Base-by-base conservation (phyloP, 768 basidiomycete species). In the Boletus pseudopeckii region DNA sequence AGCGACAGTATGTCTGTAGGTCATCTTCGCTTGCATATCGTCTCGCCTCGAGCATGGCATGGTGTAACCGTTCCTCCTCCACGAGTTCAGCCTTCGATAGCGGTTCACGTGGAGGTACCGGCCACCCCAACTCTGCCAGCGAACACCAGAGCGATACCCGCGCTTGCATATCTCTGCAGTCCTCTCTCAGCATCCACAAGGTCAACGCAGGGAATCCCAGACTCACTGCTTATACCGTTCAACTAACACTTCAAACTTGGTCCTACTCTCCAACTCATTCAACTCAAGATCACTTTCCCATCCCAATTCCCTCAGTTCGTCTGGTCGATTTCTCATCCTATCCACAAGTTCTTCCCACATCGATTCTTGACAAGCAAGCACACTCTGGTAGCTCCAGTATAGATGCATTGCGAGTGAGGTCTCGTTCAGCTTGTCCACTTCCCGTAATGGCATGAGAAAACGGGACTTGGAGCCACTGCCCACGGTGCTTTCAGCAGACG, bases 311-410 rank as follows among this genome's bases (percentile, higher is more conserved):
- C 71, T 65, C 26, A 88, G 68, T 53, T 82, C 78, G 7, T 76
- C 73, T 43, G 74, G 77, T 50, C 77, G 72, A 59, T 85, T 85
- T 47, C 81, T 74, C 67, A 85, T 75, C 55, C 80, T 77, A 56
- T 84, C 80, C 58, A 79, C 78, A 45, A 88, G 74, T 50, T 86
- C 85, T 56, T 87, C 86, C 85, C 86, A 88, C 84, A 88, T 86
- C 28, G 84, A 80, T 62, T 88, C 86, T 65, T 84, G 80, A 58
- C 83, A 85, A 13, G 83, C 84, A 13, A 86, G 65, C 8, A 88
- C 81, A 18, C 71, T 67, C 58, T 82, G 79, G 55, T 80, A 86
- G n/a, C 81, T 79, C 56, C 77, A 74, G 60, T 85, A 82, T 4
- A 88, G 75, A 52, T 88, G 86, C 83, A 88, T 85, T 0, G 85